These are phyloP conservation scores for Vigna reflexopilosa DNA, from an alignment of 306 rosid genomes.

Conservation along the genomic window DNA sequence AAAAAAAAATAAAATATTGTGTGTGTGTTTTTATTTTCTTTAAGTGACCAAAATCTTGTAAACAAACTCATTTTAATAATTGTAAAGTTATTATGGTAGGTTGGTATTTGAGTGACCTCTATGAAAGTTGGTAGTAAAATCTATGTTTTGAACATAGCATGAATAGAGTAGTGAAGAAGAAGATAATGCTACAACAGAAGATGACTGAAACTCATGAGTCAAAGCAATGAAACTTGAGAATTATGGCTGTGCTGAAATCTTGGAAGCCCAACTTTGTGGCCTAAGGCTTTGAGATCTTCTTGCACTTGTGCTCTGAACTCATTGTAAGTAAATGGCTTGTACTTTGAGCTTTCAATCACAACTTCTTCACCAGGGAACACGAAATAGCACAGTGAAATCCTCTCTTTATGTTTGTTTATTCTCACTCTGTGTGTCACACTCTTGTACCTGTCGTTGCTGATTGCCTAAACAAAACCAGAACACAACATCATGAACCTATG, in stretches of 20 bases:
- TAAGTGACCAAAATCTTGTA: too few species aligned
- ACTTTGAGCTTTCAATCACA: constrained; percentile 67
- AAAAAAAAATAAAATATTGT: too few species aligned
- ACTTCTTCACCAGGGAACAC: constrained; percentile 64
- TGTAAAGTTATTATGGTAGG: too few species aligned
- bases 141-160: too few species aligned
- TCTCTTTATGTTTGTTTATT: constrained; percentile 55
- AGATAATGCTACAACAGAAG: neutral
- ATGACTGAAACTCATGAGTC: neutral
- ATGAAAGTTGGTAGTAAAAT: too few species aligned
- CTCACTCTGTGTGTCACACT: constrained; percentile 74
- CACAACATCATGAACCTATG: neutral
- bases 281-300: constrained; percentile 57
- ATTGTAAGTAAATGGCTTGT: constrained; percentile 70
- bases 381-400: constrained; percentile 72
- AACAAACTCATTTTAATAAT: too few species aligned
- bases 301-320: constrained; percentile 72
- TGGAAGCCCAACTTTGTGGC: constrained; percentile 72
- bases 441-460: constrained; percentile 65
- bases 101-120: too few species aligned
- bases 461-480: constrained; percentile 54
- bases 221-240: neutral
- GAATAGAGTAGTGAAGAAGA: neutral
- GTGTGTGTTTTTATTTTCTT: too few species aligned
- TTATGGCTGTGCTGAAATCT: constrained; percentile 51